A percentile compares a stretch with the other conserved stretches of the same genome.
These are phyloP conservation scores for Chalciporus piperatus DNA, from an alignment of 768 basidiomycete species.

Conservation along the genomic window DNA sequence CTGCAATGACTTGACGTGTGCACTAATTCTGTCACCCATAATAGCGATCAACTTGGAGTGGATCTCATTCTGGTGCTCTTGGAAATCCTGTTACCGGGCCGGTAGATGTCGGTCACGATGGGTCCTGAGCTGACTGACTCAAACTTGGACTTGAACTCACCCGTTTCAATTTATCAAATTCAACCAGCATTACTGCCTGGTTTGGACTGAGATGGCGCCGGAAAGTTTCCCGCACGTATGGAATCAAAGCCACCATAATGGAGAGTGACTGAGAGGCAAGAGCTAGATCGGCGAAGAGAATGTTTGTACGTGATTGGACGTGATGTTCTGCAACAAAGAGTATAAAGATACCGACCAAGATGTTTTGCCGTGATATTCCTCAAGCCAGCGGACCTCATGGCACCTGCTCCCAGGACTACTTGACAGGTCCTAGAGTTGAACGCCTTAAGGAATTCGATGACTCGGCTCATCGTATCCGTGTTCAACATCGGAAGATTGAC, in stretches of 20 bases:
- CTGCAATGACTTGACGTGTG: conserved; percentile 82
- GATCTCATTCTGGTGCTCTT: conserved; percentile 99
- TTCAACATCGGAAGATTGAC: conserved; percentile 86
- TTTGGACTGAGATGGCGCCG: conserved; percentile 90
- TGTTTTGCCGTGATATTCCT: conserved; percentile 99
- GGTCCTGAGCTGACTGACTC: neutral
- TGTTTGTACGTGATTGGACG: conserved; percentile 11
- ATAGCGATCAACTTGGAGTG: conserved; percentile 96
- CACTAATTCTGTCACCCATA: conserved; percentile 91
- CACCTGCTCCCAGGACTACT: conserved; percentile 95
- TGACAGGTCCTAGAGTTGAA: conserved; percentile 99
- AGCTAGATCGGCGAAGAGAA: conserved; percentile 45
- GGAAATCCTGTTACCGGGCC: conserved; percentile 68
- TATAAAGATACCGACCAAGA: conserved; percentile 56
- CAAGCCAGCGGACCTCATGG: conserved; percentile 97
- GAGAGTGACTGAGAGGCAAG: conserved; percentile 95
- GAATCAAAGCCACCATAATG: conserved; percentile 89
- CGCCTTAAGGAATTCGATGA: conserved; percentile 94
- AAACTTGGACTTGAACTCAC: conserved; percentile 43
- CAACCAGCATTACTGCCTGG: conserved; percentile 94
- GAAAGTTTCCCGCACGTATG: conserved; percentile 94
- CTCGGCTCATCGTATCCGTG: conserved; percentile 91
- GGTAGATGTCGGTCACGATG: conserved; percentile 1
- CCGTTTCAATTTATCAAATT: conserved; percentile 98
- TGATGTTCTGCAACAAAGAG: conserved; percentile 15